These are phyloP conservation scores for Tuber umbilicatum DNA, from an alignment of 495 filamentous ascomycete genomes.

Conservation along the genomic window DNA sequence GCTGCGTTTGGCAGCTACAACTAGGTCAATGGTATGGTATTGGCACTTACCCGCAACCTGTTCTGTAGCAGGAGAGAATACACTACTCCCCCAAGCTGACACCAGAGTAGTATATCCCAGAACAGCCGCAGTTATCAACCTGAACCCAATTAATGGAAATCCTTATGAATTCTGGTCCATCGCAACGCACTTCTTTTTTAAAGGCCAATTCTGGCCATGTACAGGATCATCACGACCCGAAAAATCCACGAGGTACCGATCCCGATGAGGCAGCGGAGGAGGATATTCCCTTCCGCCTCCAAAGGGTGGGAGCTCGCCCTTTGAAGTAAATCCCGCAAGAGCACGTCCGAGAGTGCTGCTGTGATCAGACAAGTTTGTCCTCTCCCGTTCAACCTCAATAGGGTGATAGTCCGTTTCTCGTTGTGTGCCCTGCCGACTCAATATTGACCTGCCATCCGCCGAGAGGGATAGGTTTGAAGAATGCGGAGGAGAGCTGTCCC, in stretches of 20 bases:
- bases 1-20: not conserved
- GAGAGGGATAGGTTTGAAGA: constrained; percentile 10
- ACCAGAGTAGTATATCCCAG: constrained; percentile 72
- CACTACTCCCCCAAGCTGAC: constrained; percentile 63
- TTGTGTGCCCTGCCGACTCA: constrained; percentile 11
- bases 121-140: constrained; percentile 60
- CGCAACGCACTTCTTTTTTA: constrained; percentile 60
- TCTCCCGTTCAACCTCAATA: constrained; percentile 21
- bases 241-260: constrained; percentile 86
- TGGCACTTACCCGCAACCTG: constrained; percentile 44
- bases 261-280: constrained; percentile 61
- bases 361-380: constrained; percentile 22
- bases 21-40: not conserved
- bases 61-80: constrained; percentile 60
- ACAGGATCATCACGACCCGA: constrained; percentile 69
- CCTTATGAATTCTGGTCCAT: not conserved
- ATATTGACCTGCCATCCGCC: constrained; percentile 1
- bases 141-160: constrained; percentile 32
- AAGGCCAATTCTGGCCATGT: constrained; percentile 77
- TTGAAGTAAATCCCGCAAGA: constrained; percentile 9
- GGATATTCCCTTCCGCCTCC: constrained; percentile 76
- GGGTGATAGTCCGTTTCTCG: constrained; percentile 10
- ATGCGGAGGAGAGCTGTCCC: constrained; percentile 2
- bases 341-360: constrained; percentile 17
- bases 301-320: constrained; percentile 47